Conservation (phyloP, 345 rosid genomes). For the Rhizophora mangle region DNA sequence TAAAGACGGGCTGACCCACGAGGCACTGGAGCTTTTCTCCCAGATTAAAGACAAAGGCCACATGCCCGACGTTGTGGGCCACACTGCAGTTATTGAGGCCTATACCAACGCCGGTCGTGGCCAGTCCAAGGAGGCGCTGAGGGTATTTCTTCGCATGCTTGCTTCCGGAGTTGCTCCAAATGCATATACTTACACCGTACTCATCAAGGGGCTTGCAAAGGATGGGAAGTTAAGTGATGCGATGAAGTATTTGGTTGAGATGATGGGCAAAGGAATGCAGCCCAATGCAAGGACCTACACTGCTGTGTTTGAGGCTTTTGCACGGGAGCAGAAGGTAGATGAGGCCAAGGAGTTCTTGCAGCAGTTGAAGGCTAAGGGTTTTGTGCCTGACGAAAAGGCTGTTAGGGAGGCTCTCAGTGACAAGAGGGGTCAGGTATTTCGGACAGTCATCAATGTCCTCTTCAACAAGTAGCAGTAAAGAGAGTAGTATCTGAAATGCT, state of each 20-base stretch:
- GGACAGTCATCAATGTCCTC: conserved; percentile 46
- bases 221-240: conserved; percentile 42
- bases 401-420: conserved; percentile 39
- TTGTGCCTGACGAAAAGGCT: conserved; percentile 48
- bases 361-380: conserved; percentile 50
- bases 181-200: conserved; percentile 62
- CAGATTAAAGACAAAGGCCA: conserved; percentile 62
- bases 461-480: conserved; percentile 37
- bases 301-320: conserved; percentile 55
- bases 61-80: conserved; percentile 71
- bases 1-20: conserved; percentile 67
- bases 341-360: conserved; percentile 45
- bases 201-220: conserved; percentile 58
- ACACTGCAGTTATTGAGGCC: conserved; percentile 72
- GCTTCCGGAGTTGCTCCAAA: conserved; percentile 65
- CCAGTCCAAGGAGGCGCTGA: conserved; percentile 56
- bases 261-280: conserved; percentile 56
- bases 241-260: conserved; percentile 53
- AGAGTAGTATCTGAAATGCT: too few relatives aligned
- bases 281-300: conserved; percentile 51
- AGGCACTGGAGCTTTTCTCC: conserved; percentile 66
- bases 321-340: conserved; percentile 39
- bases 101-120: conserved; percentile 63
- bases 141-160: conserved; percentile 62
- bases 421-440: conserved; percentile 43